Evolutionary conservation across 208 protist genomes (phyloP).

Genomic region (Porcisia deanei): DNA sequence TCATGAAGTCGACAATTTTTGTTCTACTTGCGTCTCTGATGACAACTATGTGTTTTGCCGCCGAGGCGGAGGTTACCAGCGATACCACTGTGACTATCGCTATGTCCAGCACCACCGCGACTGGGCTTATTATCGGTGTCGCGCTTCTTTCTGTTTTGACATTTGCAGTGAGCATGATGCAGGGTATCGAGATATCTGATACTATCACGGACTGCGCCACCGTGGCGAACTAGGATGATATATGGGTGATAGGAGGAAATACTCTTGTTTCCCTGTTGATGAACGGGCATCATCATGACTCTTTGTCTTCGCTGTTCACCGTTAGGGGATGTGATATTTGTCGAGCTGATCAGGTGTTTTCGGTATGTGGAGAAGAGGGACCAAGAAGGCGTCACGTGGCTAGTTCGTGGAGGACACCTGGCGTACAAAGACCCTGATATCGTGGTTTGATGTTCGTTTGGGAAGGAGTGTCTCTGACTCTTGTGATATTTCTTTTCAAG

Average conservation of each 20-base stretch:
- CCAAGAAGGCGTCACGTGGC: not conserved
- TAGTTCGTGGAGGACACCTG: not conserved
- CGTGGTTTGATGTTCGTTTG: not conserved
- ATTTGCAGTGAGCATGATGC: constrained; percentile 76
- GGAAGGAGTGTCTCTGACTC: not conserved
- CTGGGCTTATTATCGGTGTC: constrained; percentile 65
- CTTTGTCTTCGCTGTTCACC: constrained; percentile 6
- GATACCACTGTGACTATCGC: constrained; percentile 46
- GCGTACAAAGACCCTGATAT: no score
- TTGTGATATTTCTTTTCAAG: not conserved
- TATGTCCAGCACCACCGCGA: constrained; percentile 62
- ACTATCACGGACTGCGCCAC: constrained; percentile 29
- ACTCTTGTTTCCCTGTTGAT: not conserved
- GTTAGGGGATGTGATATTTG: not conserved
- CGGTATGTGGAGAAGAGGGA: not conserved
- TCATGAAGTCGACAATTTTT: constrained; percentile 6
- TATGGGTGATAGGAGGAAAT: not conserved
- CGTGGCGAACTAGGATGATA: constrained; percentile 13
- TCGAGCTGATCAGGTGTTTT: not conserved
- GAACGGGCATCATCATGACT: not conserved
- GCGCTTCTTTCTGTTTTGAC: constrained; percentile 59
- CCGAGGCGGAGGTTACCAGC: constrained; percentile 10
- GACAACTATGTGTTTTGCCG: constrained; percentile 6
- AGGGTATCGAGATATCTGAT: constrained; percentile 78
- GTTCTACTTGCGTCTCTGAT: constrained; percentile 26